These are phyloP conservation scores for Carex parvula DNA, from an alignment of 176 grass and related monocot genomes.

Conservation along the genomic window DNA sequence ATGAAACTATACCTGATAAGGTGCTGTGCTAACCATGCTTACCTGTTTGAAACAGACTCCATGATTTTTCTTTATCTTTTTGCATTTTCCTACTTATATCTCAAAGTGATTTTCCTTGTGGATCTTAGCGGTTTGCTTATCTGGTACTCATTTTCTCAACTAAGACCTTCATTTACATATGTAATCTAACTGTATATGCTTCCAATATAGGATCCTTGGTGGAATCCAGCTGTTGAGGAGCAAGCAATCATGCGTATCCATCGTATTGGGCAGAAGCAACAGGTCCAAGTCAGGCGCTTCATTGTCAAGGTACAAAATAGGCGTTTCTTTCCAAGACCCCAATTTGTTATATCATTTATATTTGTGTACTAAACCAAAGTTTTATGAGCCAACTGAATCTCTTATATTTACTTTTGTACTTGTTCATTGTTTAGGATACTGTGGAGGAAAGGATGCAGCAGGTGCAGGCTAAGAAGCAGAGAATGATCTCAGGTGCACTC, in stretches of 20 bases:
- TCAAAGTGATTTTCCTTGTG: not conserved
- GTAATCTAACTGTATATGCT: not conserved
- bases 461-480: slow-evolving; percentile 78
- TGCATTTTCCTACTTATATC: not conserved
- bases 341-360: not conserved
- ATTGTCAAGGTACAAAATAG: slow-evolving; percentile 68
- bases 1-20: not conserved
- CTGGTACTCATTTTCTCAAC: not conserved
- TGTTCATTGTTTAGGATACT: slow-evolving; percentile 47
- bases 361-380: not conserved
- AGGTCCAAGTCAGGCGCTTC: slow-evolving; percentile 70
- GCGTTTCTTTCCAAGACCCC: not conserved
- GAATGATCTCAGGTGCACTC: slow-evolving; percentile 73
- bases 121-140: not conserved
- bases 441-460: slow-evolving; percentile 89
- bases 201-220: slow-evolving; percentile 77
- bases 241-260: slow-evolving; percentile 98
- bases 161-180: not conserved
- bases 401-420: slow-evolving; percentile 4
- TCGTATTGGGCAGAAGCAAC: slow-evolving; percentile 68
- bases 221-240: slow-evolving; percentile 97
- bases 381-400: not conserved
- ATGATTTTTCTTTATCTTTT: not conserved
- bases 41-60: too few relatives aligned
- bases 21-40: too few relatives aligned